Conservation (phyloP, 495 filamentous ascomycete genomes). For the Penicillium lividum region DNA sequence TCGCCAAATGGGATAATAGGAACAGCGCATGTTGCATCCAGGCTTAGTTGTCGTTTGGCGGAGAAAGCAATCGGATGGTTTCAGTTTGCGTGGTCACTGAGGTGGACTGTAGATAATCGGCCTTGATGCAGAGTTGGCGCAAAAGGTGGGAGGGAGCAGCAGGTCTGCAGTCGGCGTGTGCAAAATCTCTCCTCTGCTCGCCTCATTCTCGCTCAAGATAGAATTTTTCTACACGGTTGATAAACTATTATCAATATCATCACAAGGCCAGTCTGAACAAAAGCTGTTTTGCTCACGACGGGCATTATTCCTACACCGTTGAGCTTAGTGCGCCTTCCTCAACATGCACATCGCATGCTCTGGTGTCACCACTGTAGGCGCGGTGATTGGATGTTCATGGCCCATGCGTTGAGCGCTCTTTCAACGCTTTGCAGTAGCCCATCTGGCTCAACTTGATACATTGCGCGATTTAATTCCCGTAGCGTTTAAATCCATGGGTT, state of each 20-base stretch:
- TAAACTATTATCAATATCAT: too few relatives aligned
- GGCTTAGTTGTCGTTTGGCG: too few relatives aligned
- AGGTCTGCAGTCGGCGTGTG: conserved; percentile 1
- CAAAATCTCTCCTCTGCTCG: neutral
- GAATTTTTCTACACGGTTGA: too few relatives aligned
- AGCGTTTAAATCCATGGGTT: too few relatives aligned
- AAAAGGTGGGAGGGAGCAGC: neutral
- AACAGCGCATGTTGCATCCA: too few relatives aligned
- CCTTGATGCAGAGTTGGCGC: conserved; percentile 1
- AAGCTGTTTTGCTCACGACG: neutral
- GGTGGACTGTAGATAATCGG: neutral
- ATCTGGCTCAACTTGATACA: too few relatives aligned
- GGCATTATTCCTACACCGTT: neutral
- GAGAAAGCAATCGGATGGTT: too few relatives aligned
- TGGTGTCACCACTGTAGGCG: neutral
- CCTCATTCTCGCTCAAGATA: too few relatives aligned
- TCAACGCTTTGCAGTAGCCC: too few relatives aligned
- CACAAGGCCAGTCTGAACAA: neutral
- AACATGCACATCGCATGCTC: conserved; percentile 1
- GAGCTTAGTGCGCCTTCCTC: neutral
- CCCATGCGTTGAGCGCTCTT: neutral
- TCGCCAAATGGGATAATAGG: too few relatives aligned
- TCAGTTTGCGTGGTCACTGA: too few relatives aligned
- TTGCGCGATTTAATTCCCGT: too few relatives aligned
- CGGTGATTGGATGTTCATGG: conserved; percentile 1